Evolutionary conservation across 1,284 basidiomycete genomes (phyloP).

Genomic region (Takashimella koratensis): DNA sequence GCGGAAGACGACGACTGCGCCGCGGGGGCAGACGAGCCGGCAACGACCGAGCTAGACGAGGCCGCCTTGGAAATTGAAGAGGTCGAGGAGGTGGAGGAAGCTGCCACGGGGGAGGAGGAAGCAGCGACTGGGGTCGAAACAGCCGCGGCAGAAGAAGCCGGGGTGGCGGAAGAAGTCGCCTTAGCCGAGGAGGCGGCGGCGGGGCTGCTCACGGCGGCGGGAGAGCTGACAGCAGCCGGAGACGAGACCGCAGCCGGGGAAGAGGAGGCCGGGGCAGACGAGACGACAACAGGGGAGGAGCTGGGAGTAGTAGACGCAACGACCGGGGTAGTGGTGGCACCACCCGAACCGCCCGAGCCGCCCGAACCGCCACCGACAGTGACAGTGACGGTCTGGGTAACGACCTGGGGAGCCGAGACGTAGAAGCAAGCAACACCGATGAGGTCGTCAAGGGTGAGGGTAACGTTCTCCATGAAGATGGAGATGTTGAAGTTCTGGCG

Average conservation of each 20-base stretch:
- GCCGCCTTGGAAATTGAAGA: background rate
- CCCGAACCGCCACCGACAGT: background rate
- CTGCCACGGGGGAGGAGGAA: background rate
- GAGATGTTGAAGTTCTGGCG: background rate
- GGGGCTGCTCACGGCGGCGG: background rate
- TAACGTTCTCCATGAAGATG: background rate
- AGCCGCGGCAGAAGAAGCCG: background rate
- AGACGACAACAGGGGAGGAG: slow-evolving; percentile 50
- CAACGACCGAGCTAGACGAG: background rate
- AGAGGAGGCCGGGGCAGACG: slow-evolving; percentile 11
- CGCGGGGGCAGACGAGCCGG: background rate
- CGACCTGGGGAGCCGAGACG: slow-evolving; percentile 60
- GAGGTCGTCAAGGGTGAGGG: slow-evolving; percentile 8
- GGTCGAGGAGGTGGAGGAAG: background rate
- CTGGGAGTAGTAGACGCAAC: background rate
- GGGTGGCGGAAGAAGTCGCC: background rate
- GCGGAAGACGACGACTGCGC: background rate
- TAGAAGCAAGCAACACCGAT: slow-evolving; percentile 57
- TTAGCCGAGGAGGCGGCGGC: background rate
- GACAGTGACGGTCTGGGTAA: background rate
- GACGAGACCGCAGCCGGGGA: slow-evolving; percentile 47
- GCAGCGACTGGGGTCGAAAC: background rate
- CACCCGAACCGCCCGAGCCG: background rate
- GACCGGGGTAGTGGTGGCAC: background rate
- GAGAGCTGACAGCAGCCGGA: background rate